Evolutionary conservation across 1,284 basidiomycete species (phyloP), one percentile per base, ranked within the genome.

Genomic region (Polyporus tsugae): DNA sequence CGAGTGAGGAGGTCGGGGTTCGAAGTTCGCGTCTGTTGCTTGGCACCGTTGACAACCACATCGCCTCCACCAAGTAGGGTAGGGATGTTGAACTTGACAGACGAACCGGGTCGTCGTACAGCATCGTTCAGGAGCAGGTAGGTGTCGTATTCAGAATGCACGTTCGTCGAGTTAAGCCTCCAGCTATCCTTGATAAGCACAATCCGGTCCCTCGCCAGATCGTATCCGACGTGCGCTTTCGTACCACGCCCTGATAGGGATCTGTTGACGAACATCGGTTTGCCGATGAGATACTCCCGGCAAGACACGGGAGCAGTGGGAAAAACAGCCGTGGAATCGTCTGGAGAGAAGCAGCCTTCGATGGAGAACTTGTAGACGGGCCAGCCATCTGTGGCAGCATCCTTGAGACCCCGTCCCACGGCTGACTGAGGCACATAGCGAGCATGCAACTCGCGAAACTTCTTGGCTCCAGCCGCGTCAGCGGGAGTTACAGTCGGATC

Each of bases 111-210:
- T 29, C 29, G 29, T 29, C 29, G 29, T 29, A 29, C 29, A 29
- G 29, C 29, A 1, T 29, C 29, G 29, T 2, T 17, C 15, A 6
- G 17, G n/a, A 9, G 11, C 60, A 4, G 29, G 17, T 62, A 62
- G n/a, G 49, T 35, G 9, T 62, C 61, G 61, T 53, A 46, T 13
- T 62, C 61, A 13, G 25, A 36, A 33, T 11, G n/a, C 4, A 22
- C 6, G 15, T 15, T 6, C 15, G 6, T 6, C 9, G 35, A 33
- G 46, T n/a, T 36, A 7, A 58, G 6, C 41, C 59, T 52, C 65
- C 65, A 66, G 19, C 19, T 33, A 11, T 62, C 60, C 44, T 66
- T 66, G 22, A 61, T 60, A 58, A 55, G 52, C 46, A 62, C 44
- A 33, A 49, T 17, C 13, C 11, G 13, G 6, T 38, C 33, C 5